These are phyloP conservation scores for Wickerhamomyces canadensis DNA, from an alignment of 805 yeast genomes.

Conservation along the genomic window DNA sequence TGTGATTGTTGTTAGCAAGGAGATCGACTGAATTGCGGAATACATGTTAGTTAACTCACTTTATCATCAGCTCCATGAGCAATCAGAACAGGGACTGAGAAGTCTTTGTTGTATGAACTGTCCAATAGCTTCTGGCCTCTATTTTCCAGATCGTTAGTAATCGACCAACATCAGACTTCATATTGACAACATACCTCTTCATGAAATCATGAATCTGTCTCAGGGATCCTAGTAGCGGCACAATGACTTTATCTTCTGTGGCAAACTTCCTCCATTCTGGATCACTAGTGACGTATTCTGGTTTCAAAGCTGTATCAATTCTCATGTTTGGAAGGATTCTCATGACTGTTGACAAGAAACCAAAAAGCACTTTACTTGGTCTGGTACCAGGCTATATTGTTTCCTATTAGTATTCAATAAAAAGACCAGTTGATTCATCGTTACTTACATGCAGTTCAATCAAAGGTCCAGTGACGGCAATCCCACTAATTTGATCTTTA, in stretches of 20 bases:
- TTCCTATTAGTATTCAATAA: background rate
- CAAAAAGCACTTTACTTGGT: conserved; percentile 43
- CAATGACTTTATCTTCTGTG: conserved; percentile 33
- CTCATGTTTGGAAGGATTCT: conserved; percentile 41
- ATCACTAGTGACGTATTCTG: conserved; percentile 51
- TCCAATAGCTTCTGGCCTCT: conserved; percentile 53
- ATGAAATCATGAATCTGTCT: conserved; percentile 56
- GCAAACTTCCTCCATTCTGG: conserved; percentile 41
- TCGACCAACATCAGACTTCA: no score
- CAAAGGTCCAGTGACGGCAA: conserved; percentile 55
- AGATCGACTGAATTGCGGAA: background rate
- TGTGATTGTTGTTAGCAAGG: conserved; percentile 14
- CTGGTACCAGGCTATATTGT: conserved; percentile 39
- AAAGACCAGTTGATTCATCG: background rate
- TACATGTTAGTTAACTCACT: conserved; percentile 38
- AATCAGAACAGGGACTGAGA: conserved; percentile 44
- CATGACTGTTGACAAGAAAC: conserved; percentile 36
- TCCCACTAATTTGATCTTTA: conserved; percentile 39
- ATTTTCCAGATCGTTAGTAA: conserved; percentile 3
- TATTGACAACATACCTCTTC: conserved; percentile 19
- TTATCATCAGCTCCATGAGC: conserved; percentile 62
- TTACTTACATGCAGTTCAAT: conserved; percentile 38
- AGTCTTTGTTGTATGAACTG: conserved; percentile 26
- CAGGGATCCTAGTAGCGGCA: conserved; percentile 49
- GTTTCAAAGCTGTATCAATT: conserved; percentile 49